Conservation (phyloP, 495 filamentous ascomycete genomes). For the Astrothelium subdiscretum region DNA sequence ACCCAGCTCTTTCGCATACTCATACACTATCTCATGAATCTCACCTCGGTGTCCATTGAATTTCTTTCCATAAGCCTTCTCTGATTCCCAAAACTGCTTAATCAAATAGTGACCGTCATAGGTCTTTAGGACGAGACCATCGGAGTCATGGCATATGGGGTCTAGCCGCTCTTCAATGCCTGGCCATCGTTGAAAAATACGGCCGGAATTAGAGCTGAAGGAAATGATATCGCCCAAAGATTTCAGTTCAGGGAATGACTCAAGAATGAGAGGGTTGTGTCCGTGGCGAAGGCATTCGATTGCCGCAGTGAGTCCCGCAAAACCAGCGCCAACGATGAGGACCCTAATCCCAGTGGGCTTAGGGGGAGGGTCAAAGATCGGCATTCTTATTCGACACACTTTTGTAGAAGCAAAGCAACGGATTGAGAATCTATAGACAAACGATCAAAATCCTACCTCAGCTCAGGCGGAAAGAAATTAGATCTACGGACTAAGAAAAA, state of each 20-base stretch:
- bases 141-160: slow-evolving; percentile 37
- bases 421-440: neutral
- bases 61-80: slow-evolving; percentile 31
- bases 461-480: neutral
- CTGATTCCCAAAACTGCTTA: slow-evolving; percentile 25
- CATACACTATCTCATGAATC: slow-evolving; percentile 48
- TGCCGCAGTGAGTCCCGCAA: slow-evolving; percentile 50
- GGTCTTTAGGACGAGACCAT: slow-evolving; percentile 32
- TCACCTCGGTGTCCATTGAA: slow-evolving; percentile 54
- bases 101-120: slow-evolving; percentile 32
- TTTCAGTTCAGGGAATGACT: slow-evolving; percentile 48
- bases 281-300: slow-evolving; percentile 55
- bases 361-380: neutral
- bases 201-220: slow-evolving; percentile 44
- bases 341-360: slow-evolving; percentile 42
- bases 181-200: slow-evolving; percentile 31
- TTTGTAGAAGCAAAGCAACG: neutral
- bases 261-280: slow-evolving; percentile 47
- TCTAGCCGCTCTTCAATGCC: slow-evolving; percentile 37
- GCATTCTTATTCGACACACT: neutral
- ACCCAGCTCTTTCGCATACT: slow-evolving; percentile 43
- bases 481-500: no score
- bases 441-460: neutral
- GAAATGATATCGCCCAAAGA: slow-evolving; percentile 52
- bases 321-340: slow-evolving; percentile 49